Conservation (phyloP, 2,329 filamentous ascomycete species). For the Pleurostoma richardsiae region DNA sequence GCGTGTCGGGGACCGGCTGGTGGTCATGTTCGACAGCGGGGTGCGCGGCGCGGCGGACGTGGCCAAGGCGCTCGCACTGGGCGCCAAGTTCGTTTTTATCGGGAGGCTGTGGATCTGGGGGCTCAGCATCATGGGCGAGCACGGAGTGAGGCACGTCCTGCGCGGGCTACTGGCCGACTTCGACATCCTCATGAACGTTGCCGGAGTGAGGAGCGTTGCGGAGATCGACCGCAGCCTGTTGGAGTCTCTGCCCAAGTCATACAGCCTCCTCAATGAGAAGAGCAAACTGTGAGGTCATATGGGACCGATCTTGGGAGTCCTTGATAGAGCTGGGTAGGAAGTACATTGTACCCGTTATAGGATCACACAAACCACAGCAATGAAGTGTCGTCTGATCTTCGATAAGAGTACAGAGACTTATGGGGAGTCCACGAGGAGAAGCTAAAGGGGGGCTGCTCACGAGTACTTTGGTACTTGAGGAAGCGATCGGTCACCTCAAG, state of each 20-base stretch:
- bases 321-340: too few species aligned
- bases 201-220: slow-evolving; percentile 45
- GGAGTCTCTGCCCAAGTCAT: slow-evolving; percentile 33
- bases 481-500: too few species aligned
- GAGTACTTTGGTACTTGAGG: too few species aligned
- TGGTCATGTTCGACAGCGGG: slow-evolving; percentile 47
- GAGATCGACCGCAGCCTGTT: slow-evolving; percentile 41
- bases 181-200: slow-evolving; percentile 57
- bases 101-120: slow-evolving; percentile 58
- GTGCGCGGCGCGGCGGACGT: slow-evolving; percentile 52
- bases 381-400: not conserved
- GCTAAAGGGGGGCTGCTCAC: too few species aligned
- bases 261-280: slow-evolving; percentile 7
- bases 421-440: too few species aligned
- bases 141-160: slow-evolving; percentile 57
- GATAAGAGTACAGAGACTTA: too few species aligned
- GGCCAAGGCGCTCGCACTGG: slow-evolving; percentile 56
- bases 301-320: not conserved
- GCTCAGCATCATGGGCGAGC: slow-evolving; percentile 53
- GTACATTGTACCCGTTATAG: too few species aligned
- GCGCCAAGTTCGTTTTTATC: slow-evolving; percentile 58
- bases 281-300: slow-evolving; percentile 6
- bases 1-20: slow-evolving; percentile 23
- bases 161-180: slow-evolving; percentile 56
- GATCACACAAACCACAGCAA: too few species aligned